Base-by-base conservation (phyloP, 1,284 basidiomycete species). In the Ustilago hordei region DNA sequence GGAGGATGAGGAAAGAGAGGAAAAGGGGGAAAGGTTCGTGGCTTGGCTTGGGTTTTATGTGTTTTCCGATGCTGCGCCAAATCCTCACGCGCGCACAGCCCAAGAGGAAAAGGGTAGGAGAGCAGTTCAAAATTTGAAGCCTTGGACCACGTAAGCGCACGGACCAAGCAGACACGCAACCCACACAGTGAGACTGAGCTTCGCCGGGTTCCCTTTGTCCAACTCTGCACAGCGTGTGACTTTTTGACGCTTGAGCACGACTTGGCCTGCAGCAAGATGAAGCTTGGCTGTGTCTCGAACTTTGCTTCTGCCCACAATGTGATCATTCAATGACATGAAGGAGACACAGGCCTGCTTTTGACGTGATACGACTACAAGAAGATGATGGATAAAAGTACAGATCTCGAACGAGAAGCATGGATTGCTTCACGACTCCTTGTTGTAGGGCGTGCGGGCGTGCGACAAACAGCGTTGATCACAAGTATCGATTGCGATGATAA, bases 41-140 rank as follows among this genome's bases (percentile, higher is more conserved):
- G 19, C 15, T 8, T 2, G 48, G 31, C 54, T 41, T n/a, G 62
- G 55, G 65, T 55, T 65, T 74, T 74, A 74, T 69, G 19, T 38
- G 38, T 59, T 59, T 45, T 17, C 19, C 45, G 4, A n/a, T 36
- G 55, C 36, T 19, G 17, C 23, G 28, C 41, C 31, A 36, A 35
- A 11, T 17, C 15, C 39, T 55, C 32, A 47, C 17, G 39, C 60
- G 34, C 41, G 31, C 39, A 59, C 45, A 38, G 17, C 15, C 17
- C n/a, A 13, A 32, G 43, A 43, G 41, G 31, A 47, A 31, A 17
- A 57, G 55, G 35, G 19, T 43, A 50, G 54, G 15, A 23, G 31
- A 54, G 19, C 36, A 60, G 47, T 23, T 28, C 48, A 60, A 43
- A 31, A 31, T 43, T 41, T 15, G 3, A 32, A 41, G 55, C n/a